Percentiles rank a stretch among this genome's conserved stretches.
Conservation (phyloP, 768 basidiomycete species). For the Pisolithus albus region DNA sequence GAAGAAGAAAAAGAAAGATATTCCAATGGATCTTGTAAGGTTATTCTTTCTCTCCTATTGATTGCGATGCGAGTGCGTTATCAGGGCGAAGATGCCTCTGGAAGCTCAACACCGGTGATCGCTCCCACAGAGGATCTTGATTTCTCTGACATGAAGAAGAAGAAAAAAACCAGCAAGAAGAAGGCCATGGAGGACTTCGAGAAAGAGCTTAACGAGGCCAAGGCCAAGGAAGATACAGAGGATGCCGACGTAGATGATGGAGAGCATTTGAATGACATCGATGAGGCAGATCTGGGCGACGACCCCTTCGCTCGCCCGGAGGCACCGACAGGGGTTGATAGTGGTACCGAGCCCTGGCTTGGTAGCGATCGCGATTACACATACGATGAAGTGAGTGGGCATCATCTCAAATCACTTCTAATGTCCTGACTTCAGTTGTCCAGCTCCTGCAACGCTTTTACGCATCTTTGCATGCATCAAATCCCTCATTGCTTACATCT, state of each 20-base stretch:
- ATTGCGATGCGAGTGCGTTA: slow-evolving; percentile 2
- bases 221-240: slow-evolving; percentile 57
- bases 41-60: background rate
- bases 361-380: slow-evolving; percentile 91
- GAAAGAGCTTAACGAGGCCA: slow-evolving; percentile 76
- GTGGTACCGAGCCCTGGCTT: slow-evolving; percentile 84
- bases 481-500: slow-evolving; percentile 82
- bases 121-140: slow-evolving; percentile 65
- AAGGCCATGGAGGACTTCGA: slow-evolving; percentile 90
- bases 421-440: background rate
- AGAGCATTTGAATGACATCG: slow-evolving; percentile 58
- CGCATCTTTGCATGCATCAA: slow-evolving; percentile 82
- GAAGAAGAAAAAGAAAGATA: slow-evolving; percentile 92
- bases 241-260: slow-evolving; percentile 55
- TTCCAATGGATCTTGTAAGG: slow-evolving; percentile 74
- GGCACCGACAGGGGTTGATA: slow-evolving; percentile 55
- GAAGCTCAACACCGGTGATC: slow-evolving; percentile 51
- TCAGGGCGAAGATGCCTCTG: slow-evolving; percentile 59
- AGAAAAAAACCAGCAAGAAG: slow-evolving; percentile 91
- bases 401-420: background rate
- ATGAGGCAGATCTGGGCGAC: slow-evolving; percentile 83
- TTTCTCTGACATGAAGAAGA: slow-evolving; percentile 96
- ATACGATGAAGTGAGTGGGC: slow-evolving; percentile 75
- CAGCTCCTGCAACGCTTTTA: slow-evolving; percentile 94
- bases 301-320: slow-evolving; percentile 69